A percentile compares a stretch with the other conserved stretches of the same genome.
phyloP scores from a whole-genome alignment of 352 stramenopile species.

The Phytopythium montanum region DNA sequence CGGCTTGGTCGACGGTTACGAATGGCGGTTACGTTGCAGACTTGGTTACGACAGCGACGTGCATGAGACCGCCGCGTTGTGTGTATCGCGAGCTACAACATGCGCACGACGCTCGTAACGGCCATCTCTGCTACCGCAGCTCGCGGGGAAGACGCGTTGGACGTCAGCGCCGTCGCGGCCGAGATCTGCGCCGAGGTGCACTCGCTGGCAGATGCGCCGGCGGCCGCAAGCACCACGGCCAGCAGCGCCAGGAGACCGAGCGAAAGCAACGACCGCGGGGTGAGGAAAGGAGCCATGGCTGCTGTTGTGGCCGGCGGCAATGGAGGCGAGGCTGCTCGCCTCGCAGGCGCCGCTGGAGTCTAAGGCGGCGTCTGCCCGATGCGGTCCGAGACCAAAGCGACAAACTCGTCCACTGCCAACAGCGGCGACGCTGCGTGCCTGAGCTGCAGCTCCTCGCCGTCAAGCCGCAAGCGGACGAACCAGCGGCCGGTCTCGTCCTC shows the following conservation, averaged over 20 bases:
- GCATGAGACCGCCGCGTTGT: too few relatives aligned
- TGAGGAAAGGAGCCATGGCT: not conserved
- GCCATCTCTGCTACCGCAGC: too few relatives aligned
- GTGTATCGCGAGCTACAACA: too few relatives aligned
- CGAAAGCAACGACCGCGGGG: not conserved
- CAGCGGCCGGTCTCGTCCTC: slow-evolving; percentile 50
- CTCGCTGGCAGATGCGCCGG: slow-evolving; percentile 8
- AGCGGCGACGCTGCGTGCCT: slow-evolving; percentile 15
- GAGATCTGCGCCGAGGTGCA: slow-evolving; percentile 22
- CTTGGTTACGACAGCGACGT: too few relatives aligned
- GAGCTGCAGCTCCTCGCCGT: slow-evolving; percentile 38
- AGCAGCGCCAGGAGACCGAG: slow-evolving; percentile 1
- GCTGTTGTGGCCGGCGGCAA: not conserved
- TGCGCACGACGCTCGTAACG: too few relatives aligned
- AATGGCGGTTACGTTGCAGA: too few relatives aligned
- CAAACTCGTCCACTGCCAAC: slow-evolving; percentile 35
- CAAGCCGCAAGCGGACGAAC: slow-evolving; percentile 53
- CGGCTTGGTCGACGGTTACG: too few relatives aligned
- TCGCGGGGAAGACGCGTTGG: too few relatives aligned
- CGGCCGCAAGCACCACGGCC: not conserved
- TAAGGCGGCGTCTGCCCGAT: slow-evolving; percentile 18
- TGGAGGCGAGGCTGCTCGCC: not conserved
- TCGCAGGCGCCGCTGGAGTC: too few relatives aligned
- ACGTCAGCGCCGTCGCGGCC: slow-evolving; percentile 16
- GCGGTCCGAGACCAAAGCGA: slow-evolving; percentile 35